phyloP scores from a whole-genome alignment of 176 grass and related monocot genomes.

The Raddia distichophylla region DNA sequence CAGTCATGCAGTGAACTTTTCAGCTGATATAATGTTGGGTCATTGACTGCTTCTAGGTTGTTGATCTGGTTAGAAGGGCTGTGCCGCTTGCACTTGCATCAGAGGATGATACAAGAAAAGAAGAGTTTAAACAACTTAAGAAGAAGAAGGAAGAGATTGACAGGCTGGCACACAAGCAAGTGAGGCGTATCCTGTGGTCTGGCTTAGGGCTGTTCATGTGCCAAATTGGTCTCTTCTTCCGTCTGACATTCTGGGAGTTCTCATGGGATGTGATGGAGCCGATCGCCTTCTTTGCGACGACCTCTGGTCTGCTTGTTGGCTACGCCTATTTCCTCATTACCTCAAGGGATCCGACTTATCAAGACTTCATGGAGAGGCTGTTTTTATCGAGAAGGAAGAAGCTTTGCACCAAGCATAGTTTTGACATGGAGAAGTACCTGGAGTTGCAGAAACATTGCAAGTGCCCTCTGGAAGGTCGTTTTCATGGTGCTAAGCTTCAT shows the following conservation, averaged over 20 bases:
- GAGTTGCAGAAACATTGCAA: conserved; percentile 65
- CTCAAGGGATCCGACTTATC: conserved; percentile 64
- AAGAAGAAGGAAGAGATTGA: conserved; percentile 67
- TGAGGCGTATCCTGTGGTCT: conserved; percentile 65
- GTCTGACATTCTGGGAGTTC: conserved; percentile 72
- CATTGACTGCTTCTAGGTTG: conserved; percentile 45
- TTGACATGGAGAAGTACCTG: conserved; percentile 55
- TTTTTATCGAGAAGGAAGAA: conserved; percentile 58
- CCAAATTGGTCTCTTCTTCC: conserved; percentile 56
- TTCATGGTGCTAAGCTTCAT: conserved; percentile 39
- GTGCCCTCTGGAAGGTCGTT: conserved; percentile 47
- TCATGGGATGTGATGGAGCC: conserved; percentile 81
- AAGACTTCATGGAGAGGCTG: conserved; percentile 59
- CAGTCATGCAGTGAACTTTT: neutral
- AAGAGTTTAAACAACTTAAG: conserved; percentile 55
- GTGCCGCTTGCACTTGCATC: conserved; percentile 49
- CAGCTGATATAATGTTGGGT: conserved; percentile 7
- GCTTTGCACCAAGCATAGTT: conserved; percentile 40
- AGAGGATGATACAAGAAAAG: conserved; percentile 43
- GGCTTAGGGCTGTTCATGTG: conserved; percentile 56
- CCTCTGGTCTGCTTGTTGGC: conserved; percentile 46
- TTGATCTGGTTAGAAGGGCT: conserved; percentile 66
- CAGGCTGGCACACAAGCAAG: conserved; percentile 67
- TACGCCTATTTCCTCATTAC: conserved; percentile 74
- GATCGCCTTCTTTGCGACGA: conserved; percentile 57